Percentiles rank a stretch among this genome's conserved stretches.
Conservation (phyloP, 371 early-diverging fungal genomes). For the Apophysomyces ossiformis region DNA sequence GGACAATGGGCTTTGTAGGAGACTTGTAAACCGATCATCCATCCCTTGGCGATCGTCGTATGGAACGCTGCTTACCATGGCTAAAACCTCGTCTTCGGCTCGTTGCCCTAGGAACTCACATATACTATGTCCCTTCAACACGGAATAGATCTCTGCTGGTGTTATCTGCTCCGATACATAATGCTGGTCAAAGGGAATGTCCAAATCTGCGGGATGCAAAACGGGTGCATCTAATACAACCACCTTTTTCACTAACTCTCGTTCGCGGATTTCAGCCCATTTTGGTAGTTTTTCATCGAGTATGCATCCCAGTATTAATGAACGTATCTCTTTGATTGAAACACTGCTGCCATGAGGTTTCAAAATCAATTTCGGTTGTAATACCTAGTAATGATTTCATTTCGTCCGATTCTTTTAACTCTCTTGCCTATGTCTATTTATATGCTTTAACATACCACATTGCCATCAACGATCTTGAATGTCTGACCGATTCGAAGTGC, state of each 20-base stretch:
- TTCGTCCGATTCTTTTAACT: neutral
- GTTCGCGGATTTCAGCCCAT: constrained; percentile 13
- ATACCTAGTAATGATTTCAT: neutral
- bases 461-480: neutral
- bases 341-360: neutral
- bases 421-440: neutral
- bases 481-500: neutral
- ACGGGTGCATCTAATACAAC: constrained; percentile 32
- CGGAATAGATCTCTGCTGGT: constrained; percentile 22
- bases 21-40: constrained; percentile 30
- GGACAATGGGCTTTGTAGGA: constrained; percentile 32
- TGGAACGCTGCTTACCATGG: neutral
- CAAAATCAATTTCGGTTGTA: neutral
- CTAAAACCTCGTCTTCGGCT: neutral
- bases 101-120: neutral
- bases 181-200: constrained; percentile 20
- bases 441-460: neutral
- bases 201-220: constrained; percentile 28
- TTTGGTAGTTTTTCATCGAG: constrained; percentile 2
- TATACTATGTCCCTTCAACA: constrained; percentile 9
- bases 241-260: constrained; percentile 19
- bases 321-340: neutral
- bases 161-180: constrained; percentile 15
- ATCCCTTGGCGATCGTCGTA: constrained; percentile 14
- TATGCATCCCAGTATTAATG: neutral